Evolutionary conservation across 2,329 filamentous ascomycete species (phyloP).

Genomic region (Xylariales sp.): DNA sequence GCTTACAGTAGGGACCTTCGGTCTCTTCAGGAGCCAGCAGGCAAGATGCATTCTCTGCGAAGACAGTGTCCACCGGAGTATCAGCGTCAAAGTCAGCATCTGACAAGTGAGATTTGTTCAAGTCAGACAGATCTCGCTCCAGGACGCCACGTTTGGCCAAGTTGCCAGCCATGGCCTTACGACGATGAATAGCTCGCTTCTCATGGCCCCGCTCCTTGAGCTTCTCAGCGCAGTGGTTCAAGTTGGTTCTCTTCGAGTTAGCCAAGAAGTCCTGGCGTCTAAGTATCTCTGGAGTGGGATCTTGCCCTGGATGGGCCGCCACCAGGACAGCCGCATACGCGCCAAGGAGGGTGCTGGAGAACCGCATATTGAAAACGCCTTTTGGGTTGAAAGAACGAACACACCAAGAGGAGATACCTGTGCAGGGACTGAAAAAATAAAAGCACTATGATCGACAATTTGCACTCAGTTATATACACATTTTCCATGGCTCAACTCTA

Average conservation of each 20-base stretch:
- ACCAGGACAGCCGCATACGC: conserved; percentile 3
- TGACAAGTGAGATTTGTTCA: conserved; percentile 21
- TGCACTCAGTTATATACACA: too few species aligned
- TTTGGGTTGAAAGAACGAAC: too few species aligned
- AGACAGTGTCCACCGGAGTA: conserved; percentile 32
- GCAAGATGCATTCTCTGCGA: conserved; percentile 40
- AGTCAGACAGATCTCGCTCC: conserved; percentile 25
- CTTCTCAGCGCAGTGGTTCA: conserved; percentile 5
- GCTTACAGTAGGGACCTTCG: conserved; percentile 52
- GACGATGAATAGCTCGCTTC: conserved; percentile 2
- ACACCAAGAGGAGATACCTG: too few species aligned
- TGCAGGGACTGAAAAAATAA: too few species aligned
- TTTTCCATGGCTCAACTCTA: too few species aligned
- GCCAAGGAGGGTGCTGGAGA: conserved; percentile 3
- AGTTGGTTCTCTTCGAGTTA: conserved; percentile 5
- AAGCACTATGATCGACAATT: too few species aligned
- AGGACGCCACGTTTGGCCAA: conserved; percentile 5
- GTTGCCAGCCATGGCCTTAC: not conserved
- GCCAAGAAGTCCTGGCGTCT: conserved; percentile 3
- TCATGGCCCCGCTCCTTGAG: conserved; percentile 4
- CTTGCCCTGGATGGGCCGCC: conserved; percentile 4
- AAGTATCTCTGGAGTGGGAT: conserved; percentile 1
- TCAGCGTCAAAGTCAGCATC: conserved; percentile 25
- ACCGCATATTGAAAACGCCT: conserved; percentile 5
- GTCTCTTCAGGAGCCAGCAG: conserved; percentile 47